Evolutionary conservation across 208 protist genomes (phyloP).

Genomic region (Acanthamoeba castellanii): DNA sequence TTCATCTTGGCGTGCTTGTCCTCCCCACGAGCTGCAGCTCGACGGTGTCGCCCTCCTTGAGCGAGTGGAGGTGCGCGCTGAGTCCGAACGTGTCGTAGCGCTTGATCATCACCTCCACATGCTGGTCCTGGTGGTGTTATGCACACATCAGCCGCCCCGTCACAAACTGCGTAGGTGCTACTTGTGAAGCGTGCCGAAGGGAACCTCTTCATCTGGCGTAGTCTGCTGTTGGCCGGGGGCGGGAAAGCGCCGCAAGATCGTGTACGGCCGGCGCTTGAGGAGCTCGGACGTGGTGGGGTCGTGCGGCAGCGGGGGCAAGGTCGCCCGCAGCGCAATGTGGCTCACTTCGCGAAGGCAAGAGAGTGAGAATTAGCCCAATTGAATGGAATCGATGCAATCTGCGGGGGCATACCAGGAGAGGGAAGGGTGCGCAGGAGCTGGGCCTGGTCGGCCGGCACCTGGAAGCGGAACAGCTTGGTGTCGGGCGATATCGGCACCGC

Average conservation of each 20-base stretch:
- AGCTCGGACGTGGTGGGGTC: slow-evolving; percentile 19
- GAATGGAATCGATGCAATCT: neutral
- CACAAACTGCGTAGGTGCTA: neutral
- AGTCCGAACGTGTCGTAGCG: slow-evolving; percentile 57
- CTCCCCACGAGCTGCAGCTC: neutral
- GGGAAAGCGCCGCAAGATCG: slow-evolving; percentile 31
- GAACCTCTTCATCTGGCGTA: neutral
- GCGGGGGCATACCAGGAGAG: neutral
- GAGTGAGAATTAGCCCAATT: neutral
- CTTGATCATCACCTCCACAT: slow-evolving; percentile 56
- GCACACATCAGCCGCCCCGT: neutral
- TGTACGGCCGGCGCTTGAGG: slow-evolving; percentile 19
- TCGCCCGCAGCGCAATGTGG: neutral
- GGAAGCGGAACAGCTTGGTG: slow-evolving; percentile 54
- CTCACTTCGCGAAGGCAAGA: neutral
- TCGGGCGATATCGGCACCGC: slow-evolving; percentile 32
- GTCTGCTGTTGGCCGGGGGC: neutral
- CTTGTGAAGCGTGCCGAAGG: neutral
- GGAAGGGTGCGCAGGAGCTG: slow-evolving; percentile 20
- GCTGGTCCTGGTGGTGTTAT: neutral
- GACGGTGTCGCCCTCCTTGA: slow-evolving; percentile 15
- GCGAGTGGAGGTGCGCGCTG: neutral
- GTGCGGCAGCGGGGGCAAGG: slow-evolving; percentile 36
- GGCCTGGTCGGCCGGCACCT: neutral
- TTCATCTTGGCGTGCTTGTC: slow-evolving; percentile 9